Evolutionary conservation across 2,329 filamentous ascomycete species (phyloP).

Genomic region (Diplodia seriata): DNA sequence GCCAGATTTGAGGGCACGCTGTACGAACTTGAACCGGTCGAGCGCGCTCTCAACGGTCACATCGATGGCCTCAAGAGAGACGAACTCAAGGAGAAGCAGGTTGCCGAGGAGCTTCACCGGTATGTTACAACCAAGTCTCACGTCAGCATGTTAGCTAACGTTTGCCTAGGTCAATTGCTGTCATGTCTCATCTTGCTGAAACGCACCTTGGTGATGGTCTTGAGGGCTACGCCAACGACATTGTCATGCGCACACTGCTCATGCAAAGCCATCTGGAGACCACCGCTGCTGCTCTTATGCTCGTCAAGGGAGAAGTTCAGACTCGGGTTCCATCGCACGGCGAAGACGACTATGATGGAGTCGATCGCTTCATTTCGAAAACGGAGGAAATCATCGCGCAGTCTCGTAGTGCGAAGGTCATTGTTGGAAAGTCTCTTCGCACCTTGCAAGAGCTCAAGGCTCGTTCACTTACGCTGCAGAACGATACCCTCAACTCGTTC

Average conservation of each 20-base stretch:
- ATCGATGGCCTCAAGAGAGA: constrained; percentile 84
- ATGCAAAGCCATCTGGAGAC: constrained; percentile 85
- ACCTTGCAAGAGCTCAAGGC: constrained; percentile 78
- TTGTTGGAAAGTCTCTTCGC: constrained; percentile 78
- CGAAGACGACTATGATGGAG: constrained; percentile 67
- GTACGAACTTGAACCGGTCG: constrained; percentile 89
- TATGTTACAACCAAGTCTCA: constrained; percentile 27
- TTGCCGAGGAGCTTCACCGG: constrained; percentile 77
- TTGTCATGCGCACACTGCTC: constrained; percentile 77
- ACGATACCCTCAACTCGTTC: constrained; percentile 72
- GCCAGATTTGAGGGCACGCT: constrained; percentile 77
- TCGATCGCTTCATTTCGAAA: constrained; percentile 70
- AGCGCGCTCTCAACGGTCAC: constrained; percentile 85
- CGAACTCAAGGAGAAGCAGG: constrained; percentile 83
- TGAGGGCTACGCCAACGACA: constrained; percentile 76
- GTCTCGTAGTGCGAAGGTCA: constrained; percentile 82
- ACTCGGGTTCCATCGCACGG: constrained; percentile 62
- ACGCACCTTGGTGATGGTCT: constrained; percentile 75
- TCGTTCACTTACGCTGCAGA: constrained; percentile 74
- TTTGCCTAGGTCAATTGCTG: constrained; percentile 67
- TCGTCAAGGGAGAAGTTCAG: constrained; percentile 71
- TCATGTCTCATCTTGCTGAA: constrained; percentile 85
- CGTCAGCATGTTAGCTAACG: constrained; percentile 35
- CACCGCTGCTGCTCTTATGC: constrained; percentile 70
- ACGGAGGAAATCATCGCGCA: constrained; percentile 75